phyloP scores from a whole-genome alignment of 805 yeast species.

The Blastobotrys terrestris region DNA sequence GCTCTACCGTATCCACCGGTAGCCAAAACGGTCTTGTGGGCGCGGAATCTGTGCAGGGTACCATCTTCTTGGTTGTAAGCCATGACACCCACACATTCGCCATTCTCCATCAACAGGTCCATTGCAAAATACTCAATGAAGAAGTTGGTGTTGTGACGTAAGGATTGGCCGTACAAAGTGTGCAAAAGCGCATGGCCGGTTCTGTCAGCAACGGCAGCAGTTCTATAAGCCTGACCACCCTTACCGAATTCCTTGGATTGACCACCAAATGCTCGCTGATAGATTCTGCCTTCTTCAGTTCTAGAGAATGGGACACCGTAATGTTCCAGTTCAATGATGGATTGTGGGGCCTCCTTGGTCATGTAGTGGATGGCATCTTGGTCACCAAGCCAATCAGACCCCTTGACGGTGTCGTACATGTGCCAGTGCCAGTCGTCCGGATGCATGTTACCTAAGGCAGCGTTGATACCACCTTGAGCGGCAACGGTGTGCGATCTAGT shows the following conservation, averaged over 20 bases:
- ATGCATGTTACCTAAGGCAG: slow-evolving; percentile 98
- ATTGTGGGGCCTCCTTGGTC: slow-evolving; percentile 96
- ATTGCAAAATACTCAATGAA: slow-evolving; percentile 95
- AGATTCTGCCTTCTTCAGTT: slow-evolving; percentile 92
- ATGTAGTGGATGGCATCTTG: slow-evolving; percentile 98
- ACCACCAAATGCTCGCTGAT: slow-evolving; percentile 99
- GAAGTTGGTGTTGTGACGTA: slow-evolving; percentile 95
- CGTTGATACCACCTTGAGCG: slow-evolving; percentile 99
- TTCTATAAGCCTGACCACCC: slow-evolving; percentile 99
- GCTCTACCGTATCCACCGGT: slow-evolving; percentile 99
- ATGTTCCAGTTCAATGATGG: slow-evolving; percentile 95
- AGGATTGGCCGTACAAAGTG: slow-evolving; percentile 91
- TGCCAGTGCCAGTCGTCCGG: slow-evolving; percentile 99
- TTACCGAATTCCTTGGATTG: slow-evolving; percentile 93
- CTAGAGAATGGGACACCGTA: slow-evolving; percentile 98
- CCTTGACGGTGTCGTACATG: slow-evolving; percentile 98
- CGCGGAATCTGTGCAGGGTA: slow-evolving; percentile 94
- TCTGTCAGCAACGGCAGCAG: slow-evolving; percentile 99
- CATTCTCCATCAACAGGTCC: slow-evolving; percentile 91
- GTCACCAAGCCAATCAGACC: slow-evolving; percentile 99
- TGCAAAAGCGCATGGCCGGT: slow-evolving; percentile 97
- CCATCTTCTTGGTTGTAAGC: slow-evolving; percentile 99
- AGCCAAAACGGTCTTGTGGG: slow-evolving; percentile 93
- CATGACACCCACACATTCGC: slow-evolving; percentile 92
- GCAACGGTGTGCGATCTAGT: slow-evolving; percentile 99